Percentiles rank a stretch among this genome's conserved stretches.
Evolutionary conservation across 2,329 filamentous ascomycete genomes (phyloP).

Genomic region (Nemania serpens): DNA sequence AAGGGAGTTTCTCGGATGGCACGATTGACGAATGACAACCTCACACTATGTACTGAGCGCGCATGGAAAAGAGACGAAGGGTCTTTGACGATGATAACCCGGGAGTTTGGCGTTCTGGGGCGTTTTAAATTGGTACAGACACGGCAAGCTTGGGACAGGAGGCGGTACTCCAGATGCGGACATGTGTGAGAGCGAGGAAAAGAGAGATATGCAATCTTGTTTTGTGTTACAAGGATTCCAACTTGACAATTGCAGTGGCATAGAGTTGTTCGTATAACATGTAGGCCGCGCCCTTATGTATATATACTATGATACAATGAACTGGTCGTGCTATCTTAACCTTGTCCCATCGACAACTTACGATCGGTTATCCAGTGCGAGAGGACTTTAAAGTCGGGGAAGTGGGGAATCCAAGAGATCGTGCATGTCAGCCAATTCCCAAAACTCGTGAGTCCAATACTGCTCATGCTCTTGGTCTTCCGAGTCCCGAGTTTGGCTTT

Average conservation of each 20-base stretch:
- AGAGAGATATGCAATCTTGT: background rate
- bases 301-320: constrained; percentile 21
- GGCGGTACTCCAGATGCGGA: background rate
- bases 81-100: background rate
- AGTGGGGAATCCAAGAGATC: constrained; percentile 35
- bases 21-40: constrained; percentile 13
- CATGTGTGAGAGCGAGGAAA: background rate
- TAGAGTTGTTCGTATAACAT: background rate
- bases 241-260: background rate
- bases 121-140: background rate
- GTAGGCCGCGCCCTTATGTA: constrained; percentile 8
- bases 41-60: background rate
- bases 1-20: background rate
- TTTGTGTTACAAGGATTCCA: background rate
- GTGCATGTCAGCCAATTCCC: constrained; percentile 30
- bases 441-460: constrained; percentile 39
- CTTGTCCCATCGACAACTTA: background rate
- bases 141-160: background rate
- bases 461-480: constrained; percentile 2
- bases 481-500: constrained; percentile 17
- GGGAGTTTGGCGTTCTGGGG: constrained; percentile 20
- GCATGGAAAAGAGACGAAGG: background rate
- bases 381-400: background rate
- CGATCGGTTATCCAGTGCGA: background rate
- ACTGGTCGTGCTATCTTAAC: background rate